A percentile compares a stretch with the other conserved stretches of the same genome.
Evolutionary conservation across 164 flowering plant species (phyloP).

Genomic region (Buxus sempervirens): DNA sequence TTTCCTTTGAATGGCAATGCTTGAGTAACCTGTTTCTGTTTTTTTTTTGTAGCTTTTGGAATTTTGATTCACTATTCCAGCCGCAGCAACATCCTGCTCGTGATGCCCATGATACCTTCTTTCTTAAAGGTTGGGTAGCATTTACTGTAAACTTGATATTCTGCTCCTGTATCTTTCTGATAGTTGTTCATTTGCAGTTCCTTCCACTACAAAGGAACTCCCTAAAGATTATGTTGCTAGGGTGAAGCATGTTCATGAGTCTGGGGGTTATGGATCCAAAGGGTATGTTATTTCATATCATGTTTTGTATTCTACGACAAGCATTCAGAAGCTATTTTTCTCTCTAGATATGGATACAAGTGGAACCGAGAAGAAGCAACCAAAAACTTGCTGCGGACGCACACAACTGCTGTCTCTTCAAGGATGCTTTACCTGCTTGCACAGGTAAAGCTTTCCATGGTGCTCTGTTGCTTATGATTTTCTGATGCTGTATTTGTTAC

Average conservation of each 20-base stretch:
- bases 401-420: conserved; percentile 94
- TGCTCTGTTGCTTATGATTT: neutral
- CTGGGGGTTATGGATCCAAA: conserved; percentile 88
- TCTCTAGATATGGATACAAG: conserved; percentile 69
- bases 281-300: conserved; percentile 50
- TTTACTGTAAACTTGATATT: neutral
- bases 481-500: neutral
- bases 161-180: conserved; percentile 12
- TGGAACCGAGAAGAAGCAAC: conserved; percentile 97
- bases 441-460: conserved; percentile 43
- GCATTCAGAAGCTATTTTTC: conserved; percentile 6
- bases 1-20: neutral
- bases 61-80: conserved; percentile 93
- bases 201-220: conserved; percentile 66
- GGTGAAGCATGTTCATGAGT: conserved; percentile 80
- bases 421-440: conserved; percentile 90
- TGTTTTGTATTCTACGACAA: too few species aligned
- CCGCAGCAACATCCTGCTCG: conserved; percentile 99
- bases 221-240: conserved; percentile 95
- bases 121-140: conserved; percentile 50
- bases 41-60: conserved; percentile 77
- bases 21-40: conserved; percentile 5
- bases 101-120: conserved; percentile 98
- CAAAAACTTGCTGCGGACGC: conserved; percentile 88
- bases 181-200: conserved; percentile 35